phyloP scores from a whole-genome alignment of 1,284 basidiomycete genomes.

The Ganoderma lucidum region DNA sequence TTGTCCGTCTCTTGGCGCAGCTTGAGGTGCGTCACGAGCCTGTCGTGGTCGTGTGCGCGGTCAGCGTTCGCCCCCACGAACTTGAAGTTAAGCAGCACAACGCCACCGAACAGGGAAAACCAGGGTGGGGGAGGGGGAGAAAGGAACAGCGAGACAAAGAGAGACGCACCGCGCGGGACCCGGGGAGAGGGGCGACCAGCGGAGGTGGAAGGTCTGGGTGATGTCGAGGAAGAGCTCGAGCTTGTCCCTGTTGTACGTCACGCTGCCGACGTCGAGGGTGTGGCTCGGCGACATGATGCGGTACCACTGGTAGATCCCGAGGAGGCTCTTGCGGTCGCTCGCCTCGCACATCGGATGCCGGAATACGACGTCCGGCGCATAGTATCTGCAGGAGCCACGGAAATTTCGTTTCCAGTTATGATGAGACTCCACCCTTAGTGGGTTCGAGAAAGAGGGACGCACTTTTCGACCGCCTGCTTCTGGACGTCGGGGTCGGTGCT shows the following conservation, averaged over 20 bases:
- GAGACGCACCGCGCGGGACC: conserved; percentile 53
- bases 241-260: conserved; percentile 54
- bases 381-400: conserved; percentile 46
- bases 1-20: conserved; percentile 47
- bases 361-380: conserved; percentile 59
- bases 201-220: conserved; percentile 60
- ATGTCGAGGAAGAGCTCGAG: conserved; percentile 53
- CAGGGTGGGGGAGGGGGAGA: neutral
- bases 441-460: conserved; percentile 1
- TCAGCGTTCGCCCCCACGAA: neutral
- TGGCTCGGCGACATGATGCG: conserved; percentile 61
- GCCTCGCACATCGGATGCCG: conserved; percentile 62
- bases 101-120: neutral
- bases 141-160: neutral
- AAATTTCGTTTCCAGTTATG: too few relatives aligned
- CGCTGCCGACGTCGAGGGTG: conserved; percentile 49
- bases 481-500: conserved; percentile 58
- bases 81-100: too few relatives aligned
- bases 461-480: conserved; percentile 51
- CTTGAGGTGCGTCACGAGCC: conserved; percentile 51
- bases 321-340: conserved; percentile 56
- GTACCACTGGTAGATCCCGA: conserved; percentile 71
- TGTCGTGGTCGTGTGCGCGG: neutral
- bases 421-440: too few relatives aligned
- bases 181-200: conserved; percentile 54